Evolutionary conservation across 495 filamentous ascomycete genomes (phyloP), one percentile per base, ranked within the genome.

Genomic region (Penicillium argentinense): DNA sequence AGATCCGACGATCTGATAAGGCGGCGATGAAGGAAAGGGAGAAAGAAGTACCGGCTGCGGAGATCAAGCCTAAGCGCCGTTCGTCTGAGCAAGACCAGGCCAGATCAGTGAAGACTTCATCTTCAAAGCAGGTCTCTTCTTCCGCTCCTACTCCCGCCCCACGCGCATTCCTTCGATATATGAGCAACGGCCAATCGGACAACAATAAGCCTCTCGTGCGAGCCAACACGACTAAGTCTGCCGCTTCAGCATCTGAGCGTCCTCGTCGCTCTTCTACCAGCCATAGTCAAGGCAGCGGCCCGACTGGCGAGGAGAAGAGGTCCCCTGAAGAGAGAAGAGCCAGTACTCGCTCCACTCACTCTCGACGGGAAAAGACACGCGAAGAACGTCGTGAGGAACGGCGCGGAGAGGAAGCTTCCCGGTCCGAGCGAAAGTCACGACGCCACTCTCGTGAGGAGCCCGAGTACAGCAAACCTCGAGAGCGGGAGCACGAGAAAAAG

Each of bases 111-210:
- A 62, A 56, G 36, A 38, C 55, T 19, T 55, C 64, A n/a, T 61
- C 66, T 4, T 62, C 63, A 4, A 67, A 60, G 25, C 53, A 56
- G 38, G 42, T 44, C 3, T 53, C 60, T n/a, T 28, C 63, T 11
- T 51, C 67, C 3, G 39, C 47, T 0, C 49, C 61, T 5, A 61
- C 50, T 4, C 47, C 59, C 9, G 59, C 22, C 60, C 62, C 21
- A 11, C 57, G 65, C 37, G 60, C 61, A 13, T 69, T 72, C 55
- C 49, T 74, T 28, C 63, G 66, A 22, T 72, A 71, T 45, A 63
- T 71, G 62, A 65, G 56, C n/a, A 61, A 63, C 13, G 69, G 63
- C n/a, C 53, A 64, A 18, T 62, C 64, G 3, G 68, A 69, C 45
- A 63, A 49, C 2, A 67, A 66, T 23, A 62, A 60, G 2, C 66